These are phyloP conservation scores for Naganishia friedmannii DNA, from an alignment of 768 basidiomycete species.

Conservation along the genomic window DNA sequence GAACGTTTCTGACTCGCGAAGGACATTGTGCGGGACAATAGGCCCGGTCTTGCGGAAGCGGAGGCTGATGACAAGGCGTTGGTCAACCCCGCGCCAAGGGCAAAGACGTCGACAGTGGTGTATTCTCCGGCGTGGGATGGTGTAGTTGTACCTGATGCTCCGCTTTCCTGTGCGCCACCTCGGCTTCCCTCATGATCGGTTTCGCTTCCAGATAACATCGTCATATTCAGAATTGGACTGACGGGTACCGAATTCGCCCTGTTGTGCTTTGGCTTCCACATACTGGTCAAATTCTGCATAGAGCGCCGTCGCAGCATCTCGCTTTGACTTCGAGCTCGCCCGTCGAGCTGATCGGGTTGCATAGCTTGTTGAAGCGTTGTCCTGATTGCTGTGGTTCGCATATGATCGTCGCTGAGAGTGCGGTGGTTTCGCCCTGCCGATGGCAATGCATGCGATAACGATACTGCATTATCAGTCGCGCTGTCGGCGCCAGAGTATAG, in stretches of 20 bases:
- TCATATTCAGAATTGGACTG: neutral
- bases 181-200: neutral
- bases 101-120: constrained; percentile 14
- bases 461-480: neutral
- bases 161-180: constrained; percentile 5
- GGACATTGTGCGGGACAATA: constrained; percentile 7
- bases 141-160: constrained; percentile 9
- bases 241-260: constrained; percentile 24
- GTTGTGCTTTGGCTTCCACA: constrained; percentile 7
- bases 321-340: constrained; percentile 2
- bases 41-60: neutral
- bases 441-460: neutral
- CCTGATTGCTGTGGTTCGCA: neutral
- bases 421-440: neutral
- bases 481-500: neutral
- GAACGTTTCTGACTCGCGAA: constrained; percentile 20
- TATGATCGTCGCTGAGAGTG: constrained; percentile 2
- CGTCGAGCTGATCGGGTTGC: neutral
- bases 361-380: neutral
- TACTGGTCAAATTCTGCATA: constrained; percentile 19
- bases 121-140: constrained; percentile 12
- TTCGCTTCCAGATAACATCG: constrained; percentile 2
- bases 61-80: constrained; percentile 1
- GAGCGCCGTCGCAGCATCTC: constrained; percentile 7
- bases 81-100: constrained; percentile 19